Evolutionary conservation across 495 filamentous ascomycete species (phyloP).

Genomic region (Penicillium atrosanguineum): DNA sequence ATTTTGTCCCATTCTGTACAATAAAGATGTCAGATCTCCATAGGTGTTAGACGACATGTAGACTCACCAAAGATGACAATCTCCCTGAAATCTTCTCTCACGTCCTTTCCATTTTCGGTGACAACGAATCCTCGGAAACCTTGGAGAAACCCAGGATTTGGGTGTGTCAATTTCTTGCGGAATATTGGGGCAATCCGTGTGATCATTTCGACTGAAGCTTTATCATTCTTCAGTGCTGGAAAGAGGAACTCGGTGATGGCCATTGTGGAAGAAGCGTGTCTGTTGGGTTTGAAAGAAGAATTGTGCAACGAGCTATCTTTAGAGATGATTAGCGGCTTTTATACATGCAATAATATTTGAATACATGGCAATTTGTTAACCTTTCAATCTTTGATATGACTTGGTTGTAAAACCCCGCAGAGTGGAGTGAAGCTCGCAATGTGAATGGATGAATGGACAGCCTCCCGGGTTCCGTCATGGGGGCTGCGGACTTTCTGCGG

Average conservation of each 20-base stretch:
- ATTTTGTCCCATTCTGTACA: constrained; percentile 4
- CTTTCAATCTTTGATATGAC: not conserved
- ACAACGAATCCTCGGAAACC: constrained; percentile 4
- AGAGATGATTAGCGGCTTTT: not conserved
- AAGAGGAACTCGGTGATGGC: constrained; percentile 9
- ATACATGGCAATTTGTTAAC: not conserved
- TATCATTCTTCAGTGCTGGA: not conserved
- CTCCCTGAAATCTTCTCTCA: not conserved
- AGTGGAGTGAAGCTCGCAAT: not conserved
- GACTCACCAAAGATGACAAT: constrained; percentile 6
- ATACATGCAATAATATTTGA: not conserved
- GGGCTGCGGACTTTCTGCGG: constrained; percentile 6
- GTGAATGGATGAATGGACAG: not conserved
- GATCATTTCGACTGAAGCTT: constrained; percentile 1
- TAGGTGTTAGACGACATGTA: not conserved
- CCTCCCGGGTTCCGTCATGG: not conserved
- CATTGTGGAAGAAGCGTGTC: not conserved
- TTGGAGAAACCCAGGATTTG: constrained; percentile 4
- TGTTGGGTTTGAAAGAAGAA: not conserved
- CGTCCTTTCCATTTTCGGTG: constrained; percentile 7
- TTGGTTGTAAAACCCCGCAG: not conserved
- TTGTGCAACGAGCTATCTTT: not conserved
- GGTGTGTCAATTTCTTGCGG: constrained; percentile 2
- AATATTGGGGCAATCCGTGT: constrained; percentile 1
- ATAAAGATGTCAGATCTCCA: not conserved